A percentile compares a stretch with the other conserved stretches of the same genome.
phyloP scores from a whole-genome alignment of 345 rosid genomes.

The Syzygium grande region DNA sequence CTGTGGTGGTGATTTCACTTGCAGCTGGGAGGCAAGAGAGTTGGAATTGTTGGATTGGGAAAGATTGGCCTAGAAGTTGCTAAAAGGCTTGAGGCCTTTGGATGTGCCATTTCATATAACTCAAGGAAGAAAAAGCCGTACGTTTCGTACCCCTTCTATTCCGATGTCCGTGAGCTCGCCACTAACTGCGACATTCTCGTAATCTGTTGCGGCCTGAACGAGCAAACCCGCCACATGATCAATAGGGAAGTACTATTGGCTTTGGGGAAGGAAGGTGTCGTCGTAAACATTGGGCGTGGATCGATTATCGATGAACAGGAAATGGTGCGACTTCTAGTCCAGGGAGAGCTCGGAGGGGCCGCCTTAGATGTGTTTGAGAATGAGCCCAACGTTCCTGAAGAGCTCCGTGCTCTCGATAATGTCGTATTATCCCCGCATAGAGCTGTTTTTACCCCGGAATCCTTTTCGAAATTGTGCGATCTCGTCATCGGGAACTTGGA shows the following conservation, averaged over 20 bases:
- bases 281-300: slow-evolving; percentile 42
- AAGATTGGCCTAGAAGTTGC: slow-evolving; percentile 28
- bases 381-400: slow-evolving; percentile 38
- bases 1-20: background rate
- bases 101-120: slow-evolving; percentile 29
- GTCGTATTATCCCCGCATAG: slow-evolving; percentile 37
- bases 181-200: slow-evolving; percentile 23
- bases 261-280: slow-evolving; percentile 32
- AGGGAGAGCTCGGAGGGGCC: slow-evolving; percentile 44
- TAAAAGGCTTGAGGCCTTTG: slow-evolving; percentile 31
- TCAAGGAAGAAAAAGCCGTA: slow-evolving; percentile 25
- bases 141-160: slow-evolving; percentile 22
- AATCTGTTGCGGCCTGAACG: slow-evolving; percentile 27
- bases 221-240: slow-evolving; percentile 34
- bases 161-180: slow-evolving; percentile 24
- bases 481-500: slow-evolving; percentile 39
- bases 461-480: slow-evolving; percentile 14
- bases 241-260: slow-evolving; percentile 29
- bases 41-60: slow-evolving; percentile 48
- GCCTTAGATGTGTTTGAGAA: slow-evolving; percentile 58
- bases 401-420: slow-evolving; percentile 30
- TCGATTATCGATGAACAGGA: slow-evolving; percentile 40
- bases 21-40: slow-evolving; percentile 35
- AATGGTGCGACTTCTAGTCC: slow-evolving; percentile 28
- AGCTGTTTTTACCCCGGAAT: slow-evolving; percentile 30